Evolutionary conservation across 1,139 yeast genomes (phyloP), one percentile per base, ranked within the genome.

Genomic region (Saccharomyces hybrid): DNA sequence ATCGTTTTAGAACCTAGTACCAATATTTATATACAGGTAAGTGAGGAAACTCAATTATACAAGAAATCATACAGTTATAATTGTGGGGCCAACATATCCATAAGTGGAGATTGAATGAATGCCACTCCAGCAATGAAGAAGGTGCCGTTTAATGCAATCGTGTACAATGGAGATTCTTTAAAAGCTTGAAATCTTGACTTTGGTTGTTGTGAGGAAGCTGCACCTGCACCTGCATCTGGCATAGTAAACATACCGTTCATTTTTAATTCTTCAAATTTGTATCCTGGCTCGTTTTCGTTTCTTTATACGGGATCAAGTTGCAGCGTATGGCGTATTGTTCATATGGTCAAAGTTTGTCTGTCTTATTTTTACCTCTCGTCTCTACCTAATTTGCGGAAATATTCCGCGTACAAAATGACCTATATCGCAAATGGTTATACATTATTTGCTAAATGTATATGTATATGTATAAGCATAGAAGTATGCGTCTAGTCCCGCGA

Each of bases 31-130:
- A 31, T 47, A 52, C 44, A 27, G 46, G 47, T 46, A 19, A 27
- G 47, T 29, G 42, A 38, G 42, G 11, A 38, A 38, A 38, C 42
- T 16, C 42, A 38, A 38, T 29, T 46, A 26, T 31, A 46, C 23
- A 25, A 31, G n/a, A 23, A 25, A 19, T 25, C 6, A 23, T 9
- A 25, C 5, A 75, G 78, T 70, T 81, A 69, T 52, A 69, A 77
- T 71, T 86, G 91, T 55, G 93, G 93, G 63, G 85, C 90, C 74
- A 86, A 75, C 82, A 84, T 80, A 56, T 86, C 93, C 88, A 85
- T 84, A 68, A 84, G 73, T 61, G 91, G 86, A 49, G 90, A 84
- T 74, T 84, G 88, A 62, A 86, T 81, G 71, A 86, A 80, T 25
- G 82, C 82, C 62, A 85, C 86, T 69, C 93, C 93, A 51, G 86